These are phyloP conservation scores for Lepidium sativum DNA, from an alignment of 345 rosid species.

Conservation along the genomic window DNA sequence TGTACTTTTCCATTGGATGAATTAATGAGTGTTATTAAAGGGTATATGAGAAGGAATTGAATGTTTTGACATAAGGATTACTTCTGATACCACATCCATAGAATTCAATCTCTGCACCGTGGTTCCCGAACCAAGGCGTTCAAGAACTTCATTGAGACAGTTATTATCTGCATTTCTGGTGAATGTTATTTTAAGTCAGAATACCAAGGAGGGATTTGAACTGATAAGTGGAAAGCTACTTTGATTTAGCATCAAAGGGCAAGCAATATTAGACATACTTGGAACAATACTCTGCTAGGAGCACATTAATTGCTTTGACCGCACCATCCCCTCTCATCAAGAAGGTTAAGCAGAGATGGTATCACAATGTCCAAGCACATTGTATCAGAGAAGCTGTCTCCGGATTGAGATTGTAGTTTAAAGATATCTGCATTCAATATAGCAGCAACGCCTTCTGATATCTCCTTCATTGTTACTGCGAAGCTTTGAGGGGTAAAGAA, in stretches of 20 bases:
- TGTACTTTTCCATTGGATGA: constrained; percentile 40
- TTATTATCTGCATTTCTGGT: constrained; percentile 44
- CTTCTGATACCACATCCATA: constrained; percentile 65
- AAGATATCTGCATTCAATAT: constrained; percentile 57
- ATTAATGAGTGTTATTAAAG: constrained; percentile 47
- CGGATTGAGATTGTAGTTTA: constrained; percentile 41
- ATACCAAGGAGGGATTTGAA: not conserved
- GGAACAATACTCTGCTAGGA: constrained; percentile 68
- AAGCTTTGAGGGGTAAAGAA: constrained; percentile 44
- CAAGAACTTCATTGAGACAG: constrained; percentile 61
- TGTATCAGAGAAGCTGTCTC: constrained; percentile 32
- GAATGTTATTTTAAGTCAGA: constrained; percentile 31
- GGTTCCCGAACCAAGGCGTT: constrained; percentile 60
- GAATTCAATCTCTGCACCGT: constrained; percentile 60
- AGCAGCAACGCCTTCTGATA: constrained; percentile 52
- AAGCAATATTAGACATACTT: constrained; percentile 39
- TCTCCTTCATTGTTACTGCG: constrained; percentile 64
- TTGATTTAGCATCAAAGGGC: not conserved
- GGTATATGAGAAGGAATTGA: constrained; percentile 41
- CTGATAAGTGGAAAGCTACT: not conserved
- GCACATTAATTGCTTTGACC: constrained; percentile 62
- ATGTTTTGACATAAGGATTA: constrained; percentile 37
- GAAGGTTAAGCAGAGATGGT: constrained; percentile 59
- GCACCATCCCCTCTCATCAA: constrained; percentile 86
- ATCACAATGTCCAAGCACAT: constrained; percentile 48